Percentiles rank a stretch among this genome's conserved stretches.
phyloP scores from a whole-genome alignment of 2,329 filamentous ascomycete genomes.

The Graphiopsis chlorocephala region DNA sequence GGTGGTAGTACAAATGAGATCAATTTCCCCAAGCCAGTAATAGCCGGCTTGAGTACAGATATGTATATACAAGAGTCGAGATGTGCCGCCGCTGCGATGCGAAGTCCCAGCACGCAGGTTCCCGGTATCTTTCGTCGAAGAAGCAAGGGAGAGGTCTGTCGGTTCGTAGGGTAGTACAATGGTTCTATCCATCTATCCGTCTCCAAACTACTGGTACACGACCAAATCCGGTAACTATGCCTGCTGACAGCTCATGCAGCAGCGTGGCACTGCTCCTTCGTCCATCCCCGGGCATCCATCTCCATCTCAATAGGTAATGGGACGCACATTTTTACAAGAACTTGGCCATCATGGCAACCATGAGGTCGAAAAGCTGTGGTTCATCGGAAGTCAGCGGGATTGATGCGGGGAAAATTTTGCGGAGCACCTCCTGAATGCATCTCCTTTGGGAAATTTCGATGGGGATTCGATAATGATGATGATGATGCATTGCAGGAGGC shows the following conservation, averaged over 20 bases:
- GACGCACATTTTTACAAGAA: conserved; percentile 34
- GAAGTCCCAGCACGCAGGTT: background rate
- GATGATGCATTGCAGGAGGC: background rate
- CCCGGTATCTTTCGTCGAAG: background rate
- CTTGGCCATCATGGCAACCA: conserved; percentile 92
- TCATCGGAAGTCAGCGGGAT: background rate
- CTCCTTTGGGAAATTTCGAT: background rate
- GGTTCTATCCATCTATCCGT: conserved; percentile 17
- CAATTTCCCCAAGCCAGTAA: conserved; percentile 1
- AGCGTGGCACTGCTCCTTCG: conserved; percentile 4
- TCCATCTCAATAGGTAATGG: conserved; percentile 17
- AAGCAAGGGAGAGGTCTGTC: background rate
- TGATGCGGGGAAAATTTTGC: conserved; percentile 12
- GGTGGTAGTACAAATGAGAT: conserved; percentile 13
- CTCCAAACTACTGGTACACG: conserved; percentile 16
- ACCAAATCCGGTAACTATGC: conserved; percentile 14
- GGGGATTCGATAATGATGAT: background rate
- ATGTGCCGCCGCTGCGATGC: background rate
- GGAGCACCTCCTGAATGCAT: conserved; percentile 12
- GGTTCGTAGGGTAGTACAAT: conserved; percentile 14
- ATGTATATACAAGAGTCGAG: conserved; percentile 12
- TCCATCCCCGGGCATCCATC: conserved; percentile 12
- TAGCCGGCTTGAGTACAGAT: conserved; percentile 1
- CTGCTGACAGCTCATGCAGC: conserved; percentile 10
- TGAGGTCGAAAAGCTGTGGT: conserved; percentile 70